phyloP scores from a whole-genome alignment of 2,329 filamentous ascomycete genomes.

The Ophiognomonia clavigignenti-juglandacearum region DNA sequence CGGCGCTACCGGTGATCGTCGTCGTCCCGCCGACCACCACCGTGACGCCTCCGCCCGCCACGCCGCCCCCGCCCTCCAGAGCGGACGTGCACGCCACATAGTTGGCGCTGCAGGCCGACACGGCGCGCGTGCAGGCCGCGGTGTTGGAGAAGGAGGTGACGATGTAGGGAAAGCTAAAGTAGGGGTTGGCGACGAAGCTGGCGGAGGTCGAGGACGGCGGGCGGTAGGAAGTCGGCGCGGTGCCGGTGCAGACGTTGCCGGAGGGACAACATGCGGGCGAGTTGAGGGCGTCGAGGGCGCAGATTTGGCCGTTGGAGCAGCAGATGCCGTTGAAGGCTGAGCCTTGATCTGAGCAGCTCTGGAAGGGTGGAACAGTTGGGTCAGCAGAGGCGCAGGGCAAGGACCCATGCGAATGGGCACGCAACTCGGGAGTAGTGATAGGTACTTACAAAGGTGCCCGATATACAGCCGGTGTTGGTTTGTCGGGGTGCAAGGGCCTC shows the following conservation, averaged over 20 bases:
- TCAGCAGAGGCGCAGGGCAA: too few relatives aligned
- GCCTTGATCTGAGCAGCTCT: constrained; percentile 43
- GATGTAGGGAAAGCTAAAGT: constrained; percentile 57
- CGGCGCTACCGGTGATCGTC: constrained; percentile 34
- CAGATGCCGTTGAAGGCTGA: constrained; percentile 43
- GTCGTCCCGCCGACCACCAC: constrained; percentile 52
- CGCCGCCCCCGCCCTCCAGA: constrained; percentile 33
- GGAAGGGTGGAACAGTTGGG: too few relatives aligned
- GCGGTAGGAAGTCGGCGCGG: constrained; percentile 35
- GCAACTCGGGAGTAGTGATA: too few relatives aligned
- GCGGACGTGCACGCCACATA: constrained; percentile 48
- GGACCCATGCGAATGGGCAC: too few relatives aligned
- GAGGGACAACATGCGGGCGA: constrained; percentile 45
- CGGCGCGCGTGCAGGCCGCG: constrained; percentile 47
- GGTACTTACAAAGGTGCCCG: constrained; percentile 34
- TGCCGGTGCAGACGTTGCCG: constrained; percentile 53
- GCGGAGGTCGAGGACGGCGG: constrained; percentile 31
- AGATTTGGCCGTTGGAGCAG: constrained; percentile 46
- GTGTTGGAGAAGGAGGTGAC: constrained; percentile 46
- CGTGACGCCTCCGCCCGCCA: constrained; percentile 41
- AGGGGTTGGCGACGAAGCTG: constrained; percentile 52
- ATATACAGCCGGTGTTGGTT: constrained; percentile 34
- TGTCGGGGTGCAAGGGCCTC: constrained; percentile 19
- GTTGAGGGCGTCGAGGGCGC: constrained; percentile 43
- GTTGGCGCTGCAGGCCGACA: constrained; percentile 47